Percentiles rank a stretch among this genome's conserved stretches.
These are phyloP conservation scores for Pleurotus tuber-regium DNA, from an alignment of 768 basidiomycete genomes.

Conservation along the genomic window DNA sequence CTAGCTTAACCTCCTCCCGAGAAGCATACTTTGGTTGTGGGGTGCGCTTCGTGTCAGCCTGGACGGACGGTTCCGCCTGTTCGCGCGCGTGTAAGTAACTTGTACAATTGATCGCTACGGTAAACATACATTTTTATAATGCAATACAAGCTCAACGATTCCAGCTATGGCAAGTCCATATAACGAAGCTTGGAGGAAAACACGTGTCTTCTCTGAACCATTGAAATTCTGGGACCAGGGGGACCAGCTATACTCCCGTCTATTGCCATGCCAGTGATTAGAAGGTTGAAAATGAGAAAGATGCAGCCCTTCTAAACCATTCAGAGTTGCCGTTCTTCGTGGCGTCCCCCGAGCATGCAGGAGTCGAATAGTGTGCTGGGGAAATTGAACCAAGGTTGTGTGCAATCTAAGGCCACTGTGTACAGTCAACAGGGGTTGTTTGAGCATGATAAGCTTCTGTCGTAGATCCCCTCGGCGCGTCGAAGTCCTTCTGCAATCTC, in stretches of 20 bases:
- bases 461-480: too few relatives aligned
- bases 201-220: background rate
- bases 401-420: too few relatives aligned
- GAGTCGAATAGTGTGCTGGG: too few relatives aligned
- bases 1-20: constrained; percentile 47
- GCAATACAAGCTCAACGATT: background rate
- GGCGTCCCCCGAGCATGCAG: too few relatives aligned
- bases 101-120: background rate
- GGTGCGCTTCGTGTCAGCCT: too few relatives aligned
- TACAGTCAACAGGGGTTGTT: too few relatives aligned
- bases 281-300: background rate
- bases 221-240: background rate
- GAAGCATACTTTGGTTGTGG: constrained; percentile 46
- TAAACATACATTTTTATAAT: background rate
- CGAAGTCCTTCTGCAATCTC: too few relatives aligned
- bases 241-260: background rate
- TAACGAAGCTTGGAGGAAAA: background rate
- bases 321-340: too few relatives aligned
- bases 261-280: background rate
- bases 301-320: too few relatives aligned
- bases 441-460: too few relatives aligned
- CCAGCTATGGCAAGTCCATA: background rate
- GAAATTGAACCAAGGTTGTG: too few relatives aligned
- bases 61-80: background rate
- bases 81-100: background rate